Evolutionary conservation across 2,329 filamentous ascomycete genomes (phyloP), one percentile per base, ranked within the genome.

Genomic region (Clonostachys solani): DNA sequence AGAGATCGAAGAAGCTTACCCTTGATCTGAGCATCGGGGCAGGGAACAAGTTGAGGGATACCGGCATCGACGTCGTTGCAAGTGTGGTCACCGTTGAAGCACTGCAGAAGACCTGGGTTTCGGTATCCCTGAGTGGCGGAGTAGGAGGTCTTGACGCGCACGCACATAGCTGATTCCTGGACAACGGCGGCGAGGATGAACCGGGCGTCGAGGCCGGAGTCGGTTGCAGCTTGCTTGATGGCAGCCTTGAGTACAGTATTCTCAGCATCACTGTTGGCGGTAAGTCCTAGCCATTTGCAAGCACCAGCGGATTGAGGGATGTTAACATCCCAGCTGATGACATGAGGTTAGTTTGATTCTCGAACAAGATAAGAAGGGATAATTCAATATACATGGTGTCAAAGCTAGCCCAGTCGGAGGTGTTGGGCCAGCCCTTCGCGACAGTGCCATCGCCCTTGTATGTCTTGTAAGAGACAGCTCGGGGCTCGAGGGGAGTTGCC

Each of bases 51-150:
- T 34, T 17, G 13, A 29, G 23, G 17, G 2, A 47, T 18, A 33
- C 45, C 45, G 29, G 45, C 45, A 33, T 47, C 45, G 40, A 33
- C 6, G 15, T 47, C 45, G 40, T 47, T 47, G 45, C 45, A 47
- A n/a, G 45, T 47, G 15, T 47, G 45, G 12, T 47, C 38, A 9
- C 45, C 45, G 23, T 47, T 37, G 40, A 29, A 29, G 23, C 45
- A n/a, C 29, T 47, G 45, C 3, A 47, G 45, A 10, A 47, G 45
- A n/a, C 45, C 45, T 9, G 45, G 45, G 40, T 47, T 47, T 15
- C 45, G 17, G 29, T 18, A 18, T 5, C 45, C 45, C 40, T 18
- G 38, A 35, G 33, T 47, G 9, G 45, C 13, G 2, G 45, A 47
- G 45, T 47, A 47, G 18, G 38, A 42, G 4, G 45, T 47, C 40